phyloP scores from a whole-genome alignment of 768 basidiomycete genomes.

The Tylopilus sp. region DNA sequence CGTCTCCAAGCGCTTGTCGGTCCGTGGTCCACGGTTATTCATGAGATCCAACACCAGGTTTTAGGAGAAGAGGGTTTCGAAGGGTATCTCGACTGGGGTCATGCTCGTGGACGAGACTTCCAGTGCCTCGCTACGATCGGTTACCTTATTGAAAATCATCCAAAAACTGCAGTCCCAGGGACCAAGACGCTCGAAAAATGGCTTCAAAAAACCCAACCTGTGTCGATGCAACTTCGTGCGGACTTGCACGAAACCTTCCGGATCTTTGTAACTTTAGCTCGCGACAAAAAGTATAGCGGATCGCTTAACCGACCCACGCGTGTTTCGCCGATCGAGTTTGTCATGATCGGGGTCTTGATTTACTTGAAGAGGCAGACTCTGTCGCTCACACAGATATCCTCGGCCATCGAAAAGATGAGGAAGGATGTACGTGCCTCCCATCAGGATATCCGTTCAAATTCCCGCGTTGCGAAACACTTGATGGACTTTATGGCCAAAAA shows the following conservation, averaged over 20 bases:
- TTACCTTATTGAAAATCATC: conserved; percentile 31
- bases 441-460: conserved; percentile 40
- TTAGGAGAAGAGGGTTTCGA: conserved; percentile 35
- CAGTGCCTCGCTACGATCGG: conserved; percentile 40
- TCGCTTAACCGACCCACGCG: conserved; percentile 35
- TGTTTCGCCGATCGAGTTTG: conserved; percentile 44
- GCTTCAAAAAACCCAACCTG: conserved; percentile 28
- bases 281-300: conserved; percentile 29
- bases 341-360: conserved; percentile 43
- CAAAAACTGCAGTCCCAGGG: conserved; percentile 24
- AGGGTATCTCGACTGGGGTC: conserved; percentile 41
- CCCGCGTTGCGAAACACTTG: conserved; percentile 34
- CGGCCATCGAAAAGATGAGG: conserved; percentile 41
- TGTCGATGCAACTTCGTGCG: conserved; percentile 25
- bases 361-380: conserved; percentile 31
- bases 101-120: conserved; percentile 45
- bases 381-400: conserved; percentile 40
- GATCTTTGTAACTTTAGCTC: conserved; percentile 34
- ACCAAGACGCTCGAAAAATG: conserved; percentile 36
- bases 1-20: conserved; percentile 49
- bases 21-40: conserved; percentile 41
- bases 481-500: conserved; percentile 29
- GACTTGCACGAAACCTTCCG: conserved; percentile 33
- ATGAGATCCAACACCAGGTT: conserved; percentile 37
- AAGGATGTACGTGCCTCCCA: conserved; percentile 35